Evolutionary conservation across 306 rosid genomes (phyloP).

Genomic region (Abrus precatorius): DNA sequence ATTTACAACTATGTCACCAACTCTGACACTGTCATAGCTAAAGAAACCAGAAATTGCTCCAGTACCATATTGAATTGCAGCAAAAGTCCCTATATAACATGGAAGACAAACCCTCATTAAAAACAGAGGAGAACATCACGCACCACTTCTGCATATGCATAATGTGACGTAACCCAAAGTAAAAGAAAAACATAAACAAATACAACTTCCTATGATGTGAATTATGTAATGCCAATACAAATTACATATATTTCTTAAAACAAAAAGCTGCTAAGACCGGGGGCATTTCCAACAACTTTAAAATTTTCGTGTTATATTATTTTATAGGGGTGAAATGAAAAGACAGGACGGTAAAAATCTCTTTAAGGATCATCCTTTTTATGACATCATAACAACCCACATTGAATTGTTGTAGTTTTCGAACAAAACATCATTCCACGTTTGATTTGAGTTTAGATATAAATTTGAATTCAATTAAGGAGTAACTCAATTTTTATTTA

Average conservation of each 20-base stretch:
- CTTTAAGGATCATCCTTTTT: not conserved
- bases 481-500: no score
- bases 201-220: not conserved
- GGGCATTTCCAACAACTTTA: not conserved
- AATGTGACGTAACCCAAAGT: not conserved
- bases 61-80: slow-evolving; percentile 86
- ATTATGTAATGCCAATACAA: not conserved
- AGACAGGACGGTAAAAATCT: not conserved
- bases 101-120: not conserved
- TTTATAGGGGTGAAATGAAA: not conserved
- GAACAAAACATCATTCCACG: no score
- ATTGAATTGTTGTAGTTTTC: no score
- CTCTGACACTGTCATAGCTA: slow-evolving; percentile 75
- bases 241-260: slow-evolving; percentile 8
- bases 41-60: slow-evolving; percentile 93
- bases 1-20: slow-evolving; percentile 76
- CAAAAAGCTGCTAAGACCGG: not conserved
- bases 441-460: no score
- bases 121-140: slow-evolving; percentile 4
- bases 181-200: slow-evolving; percentile 15
- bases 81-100: slow-evolving; percentile 72
- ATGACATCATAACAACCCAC: no score
- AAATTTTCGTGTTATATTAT: not conserved
- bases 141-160: slow-evolving; percentile 2
- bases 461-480: no score